These are phyloP conservation scores for Pseudogymnoascus sp. DNA, from an alignment of 2,329 filamentous ascomycete genomes.

Conservation along the genomic window DNA sequence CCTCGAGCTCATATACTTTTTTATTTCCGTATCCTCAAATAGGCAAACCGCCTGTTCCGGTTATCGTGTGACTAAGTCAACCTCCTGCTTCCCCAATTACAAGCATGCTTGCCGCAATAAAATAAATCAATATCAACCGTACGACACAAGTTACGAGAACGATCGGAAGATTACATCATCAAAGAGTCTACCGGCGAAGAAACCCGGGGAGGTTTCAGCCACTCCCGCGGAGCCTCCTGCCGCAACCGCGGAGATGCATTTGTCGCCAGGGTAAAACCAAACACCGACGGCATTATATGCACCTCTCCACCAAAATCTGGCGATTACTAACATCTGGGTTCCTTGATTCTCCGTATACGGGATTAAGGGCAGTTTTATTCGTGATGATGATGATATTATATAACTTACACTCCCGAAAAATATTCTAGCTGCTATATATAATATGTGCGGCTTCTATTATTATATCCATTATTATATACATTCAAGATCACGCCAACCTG, in stretches of 20 bases:
- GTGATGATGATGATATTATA: background rate
- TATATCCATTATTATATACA: background rate
- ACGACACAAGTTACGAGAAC: background rate
- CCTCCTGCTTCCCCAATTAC: background rate
- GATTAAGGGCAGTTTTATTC: background rate
- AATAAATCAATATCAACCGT: background rate
- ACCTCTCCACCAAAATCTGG: background rate
- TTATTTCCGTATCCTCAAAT: background rate
- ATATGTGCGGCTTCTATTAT: background rate
- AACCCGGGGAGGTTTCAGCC: background rate
- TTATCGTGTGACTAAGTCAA: background rate
- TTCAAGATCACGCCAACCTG: conserved; percentile 18
- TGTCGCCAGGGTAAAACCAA: background rate
- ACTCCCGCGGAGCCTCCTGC: background rate
- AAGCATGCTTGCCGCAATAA: background rate
- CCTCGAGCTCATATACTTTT: background rate
- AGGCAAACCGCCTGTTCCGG: background rate
- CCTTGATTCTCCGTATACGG: background rate
- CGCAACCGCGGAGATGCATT: background rate
- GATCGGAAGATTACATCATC: background rate
- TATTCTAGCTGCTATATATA: background rate
- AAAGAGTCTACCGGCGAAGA: background rate
- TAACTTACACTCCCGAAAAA: background rate
- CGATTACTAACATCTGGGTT: background rate
- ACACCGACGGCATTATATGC: background rate